A percentile compares a stretch with the other conserved stretches of the same genome.
Evolutionary conservation across 1,139 yeast genomes (phyloP).

Genomic region (Scheffersomyces stambukii): DNA sequence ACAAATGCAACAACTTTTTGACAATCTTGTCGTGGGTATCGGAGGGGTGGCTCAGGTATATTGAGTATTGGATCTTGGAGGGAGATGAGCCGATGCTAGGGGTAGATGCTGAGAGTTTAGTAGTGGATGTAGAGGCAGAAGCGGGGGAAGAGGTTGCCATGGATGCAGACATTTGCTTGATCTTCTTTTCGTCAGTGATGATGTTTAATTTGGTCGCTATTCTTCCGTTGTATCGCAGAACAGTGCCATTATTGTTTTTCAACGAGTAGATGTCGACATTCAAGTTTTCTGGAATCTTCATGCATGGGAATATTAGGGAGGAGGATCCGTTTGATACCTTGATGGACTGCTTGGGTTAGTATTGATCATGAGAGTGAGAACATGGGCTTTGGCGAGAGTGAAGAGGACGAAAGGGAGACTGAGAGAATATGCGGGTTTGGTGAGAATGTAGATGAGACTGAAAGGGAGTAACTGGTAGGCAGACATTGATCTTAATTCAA

Average conservation of each 20-base stretch:
- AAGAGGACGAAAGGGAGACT: not conserved
- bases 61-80: constrained; percentile 2
- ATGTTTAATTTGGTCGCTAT: constrained; percentile 30
- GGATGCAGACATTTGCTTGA: constrained; percentile 14
- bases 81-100: too few relatives aligned
- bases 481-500: too few relatives aligned
- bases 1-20: constrained; percentile 27
- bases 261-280: constrained; percentile 32
- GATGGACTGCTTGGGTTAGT: constrained; percentile 21
- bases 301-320: constrained; percentile 29
- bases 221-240: constrained; percentile 27
- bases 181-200: constrained; percentile 27
- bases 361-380: too few relatives aligned
- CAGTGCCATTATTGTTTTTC: constrained; percentile 4
- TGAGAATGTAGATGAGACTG: not conserved
- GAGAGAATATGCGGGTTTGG: not conserved
- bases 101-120: too few relatives aligned
- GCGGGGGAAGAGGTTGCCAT: constrained; percentile 7
- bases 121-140: constrained; percentile 8
- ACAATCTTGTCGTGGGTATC: constrained; percentile 20
- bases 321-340: constrained; percentile 28
- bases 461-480: too few relatives aligned
- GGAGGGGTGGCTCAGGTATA: not conserved
- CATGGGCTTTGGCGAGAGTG: too few relatives aligned
- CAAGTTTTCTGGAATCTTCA: constrained; percentile 31